These are phyloP conservation scores for Coffea humblotiana DNA, from an alignment of 305 asterid species.

Conservation along the genomic window DNA sequence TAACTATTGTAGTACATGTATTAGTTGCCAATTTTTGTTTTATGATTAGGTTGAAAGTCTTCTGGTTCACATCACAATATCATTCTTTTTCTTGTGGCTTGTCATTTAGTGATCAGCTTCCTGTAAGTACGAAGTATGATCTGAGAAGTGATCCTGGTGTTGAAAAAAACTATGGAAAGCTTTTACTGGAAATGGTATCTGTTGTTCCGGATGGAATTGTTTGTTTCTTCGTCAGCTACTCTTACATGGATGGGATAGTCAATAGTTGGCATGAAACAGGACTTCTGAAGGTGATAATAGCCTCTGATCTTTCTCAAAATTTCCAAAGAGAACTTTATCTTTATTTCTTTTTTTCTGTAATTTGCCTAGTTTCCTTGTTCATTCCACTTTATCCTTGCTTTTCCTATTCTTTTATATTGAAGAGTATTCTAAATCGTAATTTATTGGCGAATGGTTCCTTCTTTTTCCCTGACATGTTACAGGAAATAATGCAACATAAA, in stretches of 20 bases:
- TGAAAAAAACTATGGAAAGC: constrained; percentile 94
- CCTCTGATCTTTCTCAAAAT: background rate
- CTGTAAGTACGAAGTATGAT: constrained; percentile 96
- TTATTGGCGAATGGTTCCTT: background rate
- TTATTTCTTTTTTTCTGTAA: background rate
- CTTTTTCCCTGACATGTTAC: constrained; percentile 34
- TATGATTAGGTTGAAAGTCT: constrained; percentile 9
- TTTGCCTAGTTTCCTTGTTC: background rate
- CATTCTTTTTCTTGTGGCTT: constrained; percentile 7
- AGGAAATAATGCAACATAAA: constrained; percentile 99
- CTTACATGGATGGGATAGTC: constrained; percentile 98
- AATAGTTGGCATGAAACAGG: constrained; percentile 99
- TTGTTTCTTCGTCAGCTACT: constrained; percentile 96
- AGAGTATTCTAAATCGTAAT: background rate
- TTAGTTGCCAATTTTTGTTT: constrained; percentile 12
- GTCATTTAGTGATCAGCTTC: constrained; percentile 86
- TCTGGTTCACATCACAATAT: background rate
- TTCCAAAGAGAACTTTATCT: background rate
- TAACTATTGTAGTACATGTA: constrained; percentile 9
- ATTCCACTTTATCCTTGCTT: background rate
- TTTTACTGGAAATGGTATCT: constrained; percentile 92
- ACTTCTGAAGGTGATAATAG: constrained; percentile 65
- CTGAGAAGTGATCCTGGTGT: constrained; percentile 99
- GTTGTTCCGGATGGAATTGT: constrained; percentile 98
- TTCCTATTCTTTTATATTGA: background rate